These are phyloP conservation scores for Zymoseptoria passerinii DNA, from an alignment of 2,329 filamentous ascomycete species.

Conservation along the genomic window DNA sequence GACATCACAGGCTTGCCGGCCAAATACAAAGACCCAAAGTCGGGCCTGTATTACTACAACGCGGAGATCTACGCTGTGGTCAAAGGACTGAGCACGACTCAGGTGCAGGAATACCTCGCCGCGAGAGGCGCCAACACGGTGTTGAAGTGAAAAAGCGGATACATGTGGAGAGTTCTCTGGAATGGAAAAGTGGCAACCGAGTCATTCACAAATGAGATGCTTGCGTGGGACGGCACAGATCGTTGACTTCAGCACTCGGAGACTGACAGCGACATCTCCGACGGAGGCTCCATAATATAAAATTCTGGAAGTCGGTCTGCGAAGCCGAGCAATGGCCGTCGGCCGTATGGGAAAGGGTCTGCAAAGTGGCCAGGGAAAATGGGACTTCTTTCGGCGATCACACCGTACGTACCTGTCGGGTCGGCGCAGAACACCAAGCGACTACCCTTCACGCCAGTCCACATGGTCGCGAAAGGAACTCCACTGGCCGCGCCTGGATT, in stretches of 20 bases:
- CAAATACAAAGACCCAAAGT: constrained; percentile 91
- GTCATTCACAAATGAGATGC: background rate
- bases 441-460: background rate
- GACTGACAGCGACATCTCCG: background rate
- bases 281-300: constrained; percentile 1
- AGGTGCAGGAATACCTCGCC: constrained; percentile 81
- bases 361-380: constrained; percentile 1
- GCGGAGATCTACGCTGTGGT: constrained; percentile 84
- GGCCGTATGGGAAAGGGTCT: constrained; percentile 5
- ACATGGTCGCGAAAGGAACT: background rate
- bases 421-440: background rate
- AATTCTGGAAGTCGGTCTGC: background rate
- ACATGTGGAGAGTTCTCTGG: background rate
- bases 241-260: background rate
- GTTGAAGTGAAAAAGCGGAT: constrained; percentile 57
- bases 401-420: background rate
- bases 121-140: constrained; percentile 87
- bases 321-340: background rate
- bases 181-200: background rate
- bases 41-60: constrained; percentile 83
- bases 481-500: background rate
- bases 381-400: background rate
- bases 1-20: constrained; percentile 91
- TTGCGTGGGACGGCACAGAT: background rate
- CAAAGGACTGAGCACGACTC: constrained; percentile 68